Evolutionary conservation across 805 yeast genomes (phyloP).

Genomic region (Metschnikowia orientalis): DNA sequence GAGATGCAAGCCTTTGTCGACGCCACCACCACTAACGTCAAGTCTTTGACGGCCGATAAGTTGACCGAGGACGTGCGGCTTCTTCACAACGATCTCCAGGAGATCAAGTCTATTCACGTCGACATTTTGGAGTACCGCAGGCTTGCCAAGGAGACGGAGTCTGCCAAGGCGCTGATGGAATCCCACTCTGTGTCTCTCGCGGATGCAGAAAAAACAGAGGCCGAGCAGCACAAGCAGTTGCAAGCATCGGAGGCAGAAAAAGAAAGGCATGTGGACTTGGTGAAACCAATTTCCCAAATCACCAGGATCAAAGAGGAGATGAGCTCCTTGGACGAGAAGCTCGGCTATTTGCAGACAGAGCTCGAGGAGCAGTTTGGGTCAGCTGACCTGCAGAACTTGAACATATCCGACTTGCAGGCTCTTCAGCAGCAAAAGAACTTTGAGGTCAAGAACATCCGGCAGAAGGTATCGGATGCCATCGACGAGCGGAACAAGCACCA

Average conservation of each 20-base stretch:
- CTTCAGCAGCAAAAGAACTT: constrained; percentile 34
- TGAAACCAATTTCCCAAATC: constrained; percentile 31
- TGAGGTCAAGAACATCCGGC: constrained; percentile 40
- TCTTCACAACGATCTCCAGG: constrained; percentile 30
- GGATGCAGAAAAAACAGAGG: constrained; percentile 1
- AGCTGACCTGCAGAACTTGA: constrained; percentile 19
- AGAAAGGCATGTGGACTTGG: constrained; percentile 15
- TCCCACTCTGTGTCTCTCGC: too few relatives aligned
- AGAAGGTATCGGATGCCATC: constrained; percentile 21
- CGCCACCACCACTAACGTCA: constrained; percentile 27
- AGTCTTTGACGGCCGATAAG: constrained; percentile 25
- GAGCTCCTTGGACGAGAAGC: constrained; percentile 21
- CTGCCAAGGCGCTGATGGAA: too few relatives aligned
- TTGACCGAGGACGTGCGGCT: constrained; percentile 27
- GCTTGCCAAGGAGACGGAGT: constrained; percentile 7
- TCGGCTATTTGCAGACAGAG: constrained; percentile 29
- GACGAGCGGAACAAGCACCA: constrained; percentile 45
- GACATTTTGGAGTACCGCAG: constrained; percentile 27
- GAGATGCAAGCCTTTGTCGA: constrained; percentile 27
- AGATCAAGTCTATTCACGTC: constrained; percentile 26
- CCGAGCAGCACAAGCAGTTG: neutral
- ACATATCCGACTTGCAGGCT: constrained; percentile 45
- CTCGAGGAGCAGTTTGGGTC: constrained; percentile 35
- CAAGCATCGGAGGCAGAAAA: constrained; percentile 1
- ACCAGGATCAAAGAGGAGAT: constrained; percentile 30